Conservation (phyloP, 352 stramenopile genomes). For the Phytophthora citricola region DNA sequence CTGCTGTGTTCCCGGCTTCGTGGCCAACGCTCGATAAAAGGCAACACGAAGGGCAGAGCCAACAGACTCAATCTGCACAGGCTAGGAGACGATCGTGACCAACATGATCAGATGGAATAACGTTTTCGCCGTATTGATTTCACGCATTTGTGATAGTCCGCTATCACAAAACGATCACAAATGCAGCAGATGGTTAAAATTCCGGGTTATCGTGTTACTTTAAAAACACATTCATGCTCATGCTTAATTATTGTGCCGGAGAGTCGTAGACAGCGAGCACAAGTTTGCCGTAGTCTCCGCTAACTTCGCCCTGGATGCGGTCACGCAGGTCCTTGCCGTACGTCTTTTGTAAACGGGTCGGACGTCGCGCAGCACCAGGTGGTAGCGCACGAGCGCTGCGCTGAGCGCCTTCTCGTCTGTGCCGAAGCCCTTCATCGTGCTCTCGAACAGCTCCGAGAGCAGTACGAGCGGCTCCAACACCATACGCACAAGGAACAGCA, state of each 20-base stretch:
- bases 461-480: slow-evolving; percentile 64
- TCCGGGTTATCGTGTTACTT: no score
- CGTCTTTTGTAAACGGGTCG: slow-evolving; percentile 78
- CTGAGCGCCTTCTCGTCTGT: slow-evolving; percentile 75
- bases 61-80: not conserved
- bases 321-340: slow-evolving; percentile 84
- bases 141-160: no score
- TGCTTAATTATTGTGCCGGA: slow-evolving; percentile 22
- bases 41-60: slow-evolving; percentile 1
- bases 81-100: no score
- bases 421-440: slow-evolving; percentile 79
- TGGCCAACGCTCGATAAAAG: slow-evolving; percentile 46
- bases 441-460: slow-evolving; percentile 73
- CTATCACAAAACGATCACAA: no score
- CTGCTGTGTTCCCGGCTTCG: slow-evolving; percentile 70
- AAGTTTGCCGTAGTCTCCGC: slow-evolving; percentile 78
- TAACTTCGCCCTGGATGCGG: slow-evolving; percentile 82
- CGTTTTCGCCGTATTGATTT: no score
- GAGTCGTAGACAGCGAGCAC: slow-evolving; percentile 66
- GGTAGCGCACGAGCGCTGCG: slow-evolving; percentile 75
- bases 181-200: no score
- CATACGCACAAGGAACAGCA: slow-evolving; percentile 71
- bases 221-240: no score
- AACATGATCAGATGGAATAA: no score
- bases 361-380: slow-evolving; percentile 77